Evolutionary conservation across 805 yeast genomes (phyloP).

Genomic region (Zygoascus bituminiphila): DNA sequence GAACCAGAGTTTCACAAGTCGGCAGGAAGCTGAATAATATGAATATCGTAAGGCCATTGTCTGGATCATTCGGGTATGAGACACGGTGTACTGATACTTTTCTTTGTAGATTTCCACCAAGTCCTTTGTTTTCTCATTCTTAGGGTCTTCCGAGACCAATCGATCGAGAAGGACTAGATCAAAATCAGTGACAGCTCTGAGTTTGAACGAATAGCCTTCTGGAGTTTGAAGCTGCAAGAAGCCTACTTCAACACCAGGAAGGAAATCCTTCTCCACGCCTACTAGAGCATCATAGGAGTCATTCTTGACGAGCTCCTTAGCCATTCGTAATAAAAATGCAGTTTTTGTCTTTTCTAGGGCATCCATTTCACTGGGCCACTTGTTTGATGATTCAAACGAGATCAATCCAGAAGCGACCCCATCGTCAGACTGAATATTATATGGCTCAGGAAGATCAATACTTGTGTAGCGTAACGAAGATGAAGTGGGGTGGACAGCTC

Average conservation of each 20-base stretch:
- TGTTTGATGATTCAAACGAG: slow-evolving; percentile 81
- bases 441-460: slow-evolving; percentile 71
- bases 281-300: slow-evolving; percentile 49
- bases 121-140: slow-evolving; percentile 43
- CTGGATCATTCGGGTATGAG: slow-evolving; percentile 74
- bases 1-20: slow-evolving; percentile 85
- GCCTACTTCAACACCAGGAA: slow-evolving; percentile 24
- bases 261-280: slow-evolving; percentile 47
- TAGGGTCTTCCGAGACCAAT: slow-evolving; percentile 19
- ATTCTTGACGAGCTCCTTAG: slow-evolving; percentile 36
- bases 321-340: slow-evolving; percentile 73
- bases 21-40: slow-evolving; percentile 66
- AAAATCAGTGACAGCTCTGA: slow-evolving; percentile 72
- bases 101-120: slow-evolving; percentile 33
- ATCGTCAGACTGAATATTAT: slow-evolving; percentile 37
- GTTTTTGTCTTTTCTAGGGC: slow-evolving; percentile 86
- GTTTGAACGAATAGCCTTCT: slow-evolving; percentile 79
- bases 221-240: slow-evolving; percentile 54
- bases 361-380: slow-evolving; percentile 89
- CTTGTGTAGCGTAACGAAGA: slow-evolving; percentile 71
- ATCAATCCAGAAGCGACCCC: slow-evolving; percentile 65
- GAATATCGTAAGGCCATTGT: slow-evolving; percentile 65
- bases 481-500: slow-evolving; percentile 65
- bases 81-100: slow-evolving; percentile 55
- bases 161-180: slow-evolving; percentile 62